Evolutionary conservation across 2,329 filamentous ascomycete genomes (phyloP).

Genomic region (Ceratocystis ficicola): DNA sequence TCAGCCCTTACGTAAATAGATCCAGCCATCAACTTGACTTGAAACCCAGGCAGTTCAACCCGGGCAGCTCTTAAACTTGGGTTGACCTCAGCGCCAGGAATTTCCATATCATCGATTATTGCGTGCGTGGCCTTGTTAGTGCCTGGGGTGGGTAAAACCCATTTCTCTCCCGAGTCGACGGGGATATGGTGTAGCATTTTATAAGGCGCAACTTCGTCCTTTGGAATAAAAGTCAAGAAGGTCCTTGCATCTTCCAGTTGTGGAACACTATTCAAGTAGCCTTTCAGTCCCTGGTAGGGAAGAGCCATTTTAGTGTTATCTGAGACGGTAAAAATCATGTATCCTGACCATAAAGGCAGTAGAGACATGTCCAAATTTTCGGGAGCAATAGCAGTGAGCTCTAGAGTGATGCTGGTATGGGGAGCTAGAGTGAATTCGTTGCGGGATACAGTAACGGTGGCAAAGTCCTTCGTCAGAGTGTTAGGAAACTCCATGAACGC

Average conservation of each 20-base stretch:
- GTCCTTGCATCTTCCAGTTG: conserved; percentile 29
- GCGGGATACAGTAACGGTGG: conserved; percentile 34
- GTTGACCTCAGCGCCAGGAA: conserved; percentile 26
- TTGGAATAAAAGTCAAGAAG: conserved; percentile 28
- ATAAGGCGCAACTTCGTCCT: conserved; percentile 23
- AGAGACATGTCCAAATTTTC: conserved; percentile 26
- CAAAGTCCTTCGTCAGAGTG: conserved; percentile 32
- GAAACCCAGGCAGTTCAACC: conserved; percentile 30
- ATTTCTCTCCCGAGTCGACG: conserved; percentile 29
- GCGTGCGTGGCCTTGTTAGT: conserved; percentile 14
- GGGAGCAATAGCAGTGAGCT: conserved; percentile 28
- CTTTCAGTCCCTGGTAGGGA: conserved; percentile 33
- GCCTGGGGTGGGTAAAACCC: conserved; percentile 22
- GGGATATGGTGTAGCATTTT: conserved; percentile 26
- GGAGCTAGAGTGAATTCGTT: conserved; percentile 33
- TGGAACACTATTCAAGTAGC: conserved; percentile 28
- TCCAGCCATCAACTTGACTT: conserved; percentile 32
- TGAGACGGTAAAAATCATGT: conserved; percentile 32
- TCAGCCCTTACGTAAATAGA: conserved; percentile 32
- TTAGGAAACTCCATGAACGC: conserved; percentile 33
- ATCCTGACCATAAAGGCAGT: conserved; percentile 36
- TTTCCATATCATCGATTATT: conserved; percentile 20
- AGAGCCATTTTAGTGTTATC: conserved; percentile 30
- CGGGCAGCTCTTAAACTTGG: not conserved
- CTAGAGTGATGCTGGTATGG: conserved; percentile 26